Conservation (phyloP, 148 eudicot genomes). For the Amaranthus cruentus region DNA sequence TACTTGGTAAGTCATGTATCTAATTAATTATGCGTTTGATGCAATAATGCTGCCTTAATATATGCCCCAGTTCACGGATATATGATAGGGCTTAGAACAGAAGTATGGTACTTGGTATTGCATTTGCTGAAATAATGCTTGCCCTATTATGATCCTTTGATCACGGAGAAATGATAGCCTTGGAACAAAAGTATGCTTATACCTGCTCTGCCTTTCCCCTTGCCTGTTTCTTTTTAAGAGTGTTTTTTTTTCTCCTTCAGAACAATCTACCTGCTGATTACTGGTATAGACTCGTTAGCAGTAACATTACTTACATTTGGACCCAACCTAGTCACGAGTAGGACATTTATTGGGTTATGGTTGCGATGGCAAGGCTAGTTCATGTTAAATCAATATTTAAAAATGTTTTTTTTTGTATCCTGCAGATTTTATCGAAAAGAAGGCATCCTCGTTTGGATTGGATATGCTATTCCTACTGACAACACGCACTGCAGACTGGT, state of each 20-base stretch:
- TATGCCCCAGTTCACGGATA: neutral
- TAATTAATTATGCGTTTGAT: slow-evolving; percentile 6
- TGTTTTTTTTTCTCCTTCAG: neutral
- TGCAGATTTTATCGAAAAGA: slow-evolving; percentile 90
- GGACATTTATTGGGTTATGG: neutral
- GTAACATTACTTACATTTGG: neutral
- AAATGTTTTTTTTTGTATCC: slow-evolving; percentile 1
- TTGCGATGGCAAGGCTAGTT: neutral
- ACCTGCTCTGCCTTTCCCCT: neutral
- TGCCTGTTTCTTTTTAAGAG: neutral
- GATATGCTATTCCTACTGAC: slow-evolving; percentile 78
- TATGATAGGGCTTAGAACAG: neutral
- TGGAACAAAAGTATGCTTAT: neutral
- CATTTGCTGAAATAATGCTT: neutral
- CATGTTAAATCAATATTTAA: neutral
- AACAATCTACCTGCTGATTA: neutral
- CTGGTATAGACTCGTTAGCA: neutral
- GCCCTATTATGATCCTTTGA: neutral
- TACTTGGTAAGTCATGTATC: slow-evolving; percentile 52
- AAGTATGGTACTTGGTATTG: neutral
- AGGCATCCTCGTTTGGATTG: slow-evolving; percentile 74
- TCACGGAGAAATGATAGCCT: neutral
- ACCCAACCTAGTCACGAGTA: neutral
- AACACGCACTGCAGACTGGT: slow-evolving; percentile 98
- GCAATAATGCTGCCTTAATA: neutral